Conservation (phyloP, 2,329 filamentous ascomycete genomes). For the Xylariaceae sp. region DNA sequence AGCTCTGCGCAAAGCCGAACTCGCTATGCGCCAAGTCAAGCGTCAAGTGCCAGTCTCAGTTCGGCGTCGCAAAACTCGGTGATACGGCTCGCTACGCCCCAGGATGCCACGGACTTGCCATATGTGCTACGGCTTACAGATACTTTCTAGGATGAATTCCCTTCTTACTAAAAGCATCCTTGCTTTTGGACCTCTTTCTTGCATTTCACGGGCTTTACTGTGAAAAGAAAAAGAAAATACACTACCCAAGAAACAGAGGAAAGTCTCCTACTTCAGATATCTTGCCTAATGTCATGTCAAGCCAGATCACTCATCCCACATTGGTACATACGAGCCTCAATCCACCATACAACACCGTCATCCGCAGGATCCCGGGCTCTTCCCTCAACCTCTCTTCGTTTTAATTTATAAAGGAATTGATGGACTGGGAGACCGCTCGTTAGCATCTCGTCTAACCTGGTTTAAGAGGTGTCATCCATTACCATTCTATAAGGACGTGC, state of each 20-base stretch:
- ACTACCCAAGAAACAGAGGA: not conserved
- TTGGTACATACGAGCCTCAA: too few species aligned
- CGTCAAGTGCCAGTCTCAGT: constrained; percentile 21
- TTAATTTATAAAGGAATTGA: too few species aligned
- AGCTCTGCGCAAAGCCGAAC: constrained; percentile 38
- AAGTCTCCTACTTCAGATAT: not conserved
- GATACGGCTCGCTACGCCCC: constrained; percentile 41
- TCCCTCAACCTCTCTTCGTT: too few species aligned
- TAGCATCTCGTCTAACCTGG: too few species aligned
- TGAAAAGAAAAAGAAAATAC: not conserved
- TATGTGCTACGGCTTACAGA: constrained; percentile 31
- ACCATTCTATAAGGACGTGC: too few species aligned
- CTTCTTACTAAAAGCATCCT: constrained; percentile 10
- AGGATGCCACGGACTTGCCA: constrained; percentile 31
- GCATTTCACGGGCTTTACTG: not conserved
- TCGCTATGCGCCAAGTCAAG: constrained; percentile 32
- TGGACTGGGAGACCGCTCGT: too few species aligned
- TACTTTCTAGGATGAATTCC: constrained; percentile 17
- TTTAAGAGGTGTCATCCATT: too few species aligned
- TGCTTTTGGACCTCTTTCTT: not conserved
- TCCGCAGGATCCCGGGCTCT: too few species aligned
- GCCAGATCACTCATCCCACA: too few species aligned
- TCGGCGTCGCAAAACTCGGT: constrained; percentile 31
- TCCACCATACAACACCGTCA: too few species aligned
- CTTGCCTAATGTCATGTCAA: too few species aligned